Base-by-base conservation (phyloP, 208 protist species). In the Leishmania tarentolae region DNA sequence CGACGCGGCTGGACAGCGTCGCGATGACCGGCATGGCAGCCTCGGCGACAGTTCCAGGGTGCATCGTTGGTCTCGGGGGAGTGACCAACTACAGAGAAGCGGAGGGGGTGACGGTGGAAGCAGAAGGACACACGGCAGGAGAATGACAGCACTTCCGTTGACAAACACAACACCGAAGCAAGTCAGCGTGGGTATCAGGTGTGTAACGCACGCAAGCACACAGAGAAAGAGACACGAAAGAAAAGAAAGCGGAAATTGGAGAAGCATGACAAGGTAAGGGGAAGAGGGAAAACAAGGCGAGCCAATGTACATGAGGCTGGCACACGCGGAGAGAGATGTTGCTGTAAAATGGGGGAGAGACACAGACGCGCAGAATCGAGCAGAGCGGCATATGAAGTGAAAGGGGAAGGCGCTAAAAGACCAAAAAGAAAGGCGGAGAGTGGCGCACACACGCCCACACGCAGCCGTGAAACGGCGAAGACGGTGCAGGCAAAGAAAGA, bases 1-100 rank as follows among this genome's bases (percentile, higher is more conserved):
- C 83, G 0, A 93, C 90, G 42, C 86, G 82, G 21, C 84, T 81
- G 0, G 90, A 87, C 21, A 92, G 75, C n/a, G 71, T 78, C 35
- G 83, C 66, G 57, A 92, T 83, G 46, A 78, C 53, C 53, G 89
- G 87, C 76, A 87, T 71, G 57, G 68, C 79, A 66, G 50, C 76
- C 8, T 75, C 83, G 37, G 74, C 74, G 74, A 28, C 53, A 50
- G 74, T 8, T 3, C 21, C 40, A 24, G 74, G 40, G 53, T 77
- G 42, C 74, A 77, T 77, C 56, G 40, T 31, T 77, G 74, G 2
- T 13, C 35, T 21, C 5, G 28, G 69, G 44, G 53, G 44, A 9
- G 44, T 21, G 17, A 44, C 11, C 35, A 24, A 42, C 35, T 72
- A 47, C 66, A 8, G 47, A 31, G 66, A 72, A 5, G 56, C 31